Conservation (phyloP, 2,329 filamentous ascomycete species). For the Cryphonectria parasitica region DNA sequence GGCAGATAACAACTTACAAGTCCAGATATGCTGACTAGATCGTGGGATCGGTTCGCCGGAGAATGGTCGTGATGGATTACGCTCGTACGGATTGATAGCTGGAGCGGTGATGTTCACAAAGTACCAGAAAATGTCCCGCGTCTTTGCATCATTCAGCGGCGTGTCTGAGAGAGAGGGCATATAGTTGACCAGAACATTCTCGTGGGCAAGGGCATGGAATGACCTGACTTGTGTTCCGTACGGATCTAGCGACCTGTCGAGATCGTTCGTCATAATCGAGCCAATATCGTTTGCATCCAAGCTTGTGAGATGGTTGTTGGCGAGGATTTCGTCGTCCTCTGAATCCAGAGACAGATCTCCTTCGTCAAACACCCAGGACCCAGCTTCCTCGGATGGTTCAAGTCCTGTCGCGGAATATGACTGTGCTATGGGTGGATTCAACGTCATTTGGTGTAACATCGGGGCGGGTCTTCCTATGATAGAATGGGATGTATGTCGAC, state of each 20-base stretch:
- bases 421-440: constrained; percentile 14
- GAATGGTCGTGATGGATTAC: constrained; percentile 72
- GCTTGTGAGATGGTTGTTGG: constrained; percentile 33
- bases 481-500: constrained; percentile 16
- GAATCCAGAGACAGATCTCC: constrained; percentile 66
- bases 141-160: constrained; percentile 79
- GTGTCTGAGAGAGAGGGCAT: constrained; percentile 66
- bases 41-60: constrained; percentile 63
- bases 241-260: constrained; percentile 43
- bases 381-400: constrained; percentile 36
- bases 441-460: constrained; percentile 10
- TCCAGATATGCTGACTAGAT: constrained; percentile 68
- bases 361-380: constrained; percentile 59
- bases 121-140: constrained; percentile 84
- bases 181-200: constrained; percentile 65
- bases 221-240: constrained; percentile 52
- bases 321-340: constrained; percentile 58
- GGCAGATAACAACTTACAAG: constrained; percentile 49
- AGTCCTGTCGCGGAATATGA: neutral
- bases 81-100: constrained; percentile 84
- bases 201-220: constrained; percentile 53
- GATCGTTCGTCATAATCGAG: constrained; percentile 42
- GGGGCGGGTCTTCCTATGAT: constrained; percentile 12
- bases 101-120: constrained; percentile 90
- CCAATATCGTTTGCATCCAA: constrained; percentile 46